Base-by-base conservation (phyloP, 768 basidiomycete species). In the Hypholoma fasciculare region DNA sequence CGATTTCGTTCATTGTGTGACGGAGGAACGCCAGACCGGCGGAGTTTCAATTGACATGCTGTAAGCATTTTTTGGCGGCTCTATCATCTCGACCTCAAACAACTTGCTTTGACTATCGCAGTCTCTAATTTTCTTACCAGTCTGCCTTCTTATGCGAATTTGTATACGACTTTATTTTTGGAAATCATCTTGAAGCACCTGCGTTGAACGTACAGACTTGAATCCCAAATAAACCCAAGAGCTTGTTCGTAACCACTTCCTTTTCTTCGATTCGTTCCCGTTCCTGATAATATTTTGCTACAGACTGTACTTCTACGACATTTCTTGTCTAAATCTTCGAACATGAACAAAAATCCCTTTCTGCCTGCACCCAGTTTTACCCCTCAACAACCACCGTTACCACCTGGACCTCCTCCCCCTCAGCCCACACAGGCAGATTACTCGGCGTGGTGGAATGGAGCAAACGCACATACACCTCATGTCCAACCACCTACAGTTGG, bases 321-420 rank as follows among this genome's bases (percentile, higher is more conserved):
- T 49, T 48, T 50, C 55, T 49, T 26, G 43, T 51, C 47, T 36
- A 39, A 42, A 47, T 34, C 27, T 49, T 38, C 54, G 48, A 57
- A 52, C 58, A 92, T 92, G 90, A 89, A 92, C 77, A 92, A 91
- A 75, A 92, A 92, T 70, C 90, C 90, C 0, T 92, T 92, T 63
- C 79, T 86, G 58, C 86, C 88, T 17, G 83, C 84, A 48, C 83
- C 87, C 12, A 78, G 80, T 40, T 91, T 88, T 67, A 81, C 83
- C 13, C 82, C 86, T 26, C 87, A 84, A 47, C 89, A 90, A 65
- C 88, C 89, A 2, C 90, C 90, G 43, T 76, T 91, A 42, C 90
- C 90, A 50, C 88, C 89, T n/a, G 89, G 89, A 8, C 89, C 87
- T 44, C 88, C 89, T 3, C 89, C 89, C 4, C 79, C 86, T 53